Percentiles rank a stretch among this genome's conserved stretches.
Conservation (phyloP, 2,329 filamentous ascomycete genomes). For the Monilinia aucupariae region DNA sequence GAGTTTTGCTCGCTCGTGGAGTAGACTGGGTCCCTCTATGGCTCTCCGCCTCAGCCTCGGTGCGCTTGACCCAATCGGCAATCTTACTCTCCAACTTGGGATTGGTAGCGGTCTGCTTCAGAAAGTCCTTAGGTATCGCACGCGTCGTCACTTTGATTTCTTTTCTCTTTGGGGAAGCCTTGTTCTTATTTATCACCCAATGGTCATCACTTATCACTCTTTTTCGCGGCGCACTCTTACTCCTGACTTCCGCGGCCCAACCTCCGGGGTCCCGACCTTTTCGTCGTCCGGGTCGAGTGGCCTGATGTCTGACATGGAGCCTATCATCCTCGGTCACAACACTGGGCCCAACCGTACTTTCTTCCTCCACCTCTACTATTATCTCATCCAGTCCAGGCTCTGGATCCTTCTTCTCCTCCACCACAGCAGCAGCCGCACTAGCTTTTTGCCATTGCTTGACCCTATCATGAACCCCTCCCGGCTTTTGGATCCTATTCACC, state of each 20-base stretch:
- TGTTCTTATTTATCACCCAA: conserved; percentile 58
- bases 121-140: conserved; percentile 52
- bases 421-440: conserved; percentile 59
- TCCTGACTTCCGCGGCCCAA: conserved; percentile 21
- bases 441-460: conserved; percentile 81
- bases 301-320: conserved; percentile 41
- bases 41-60: conserved; percentile 14
- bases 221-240: conserved; percentile 61
- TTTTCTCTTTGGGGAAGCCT: conserved; percentile 41
- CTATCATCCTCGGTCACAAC: conserved; percentile 51
- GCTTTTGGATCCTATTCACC: conserved; percentile 56
- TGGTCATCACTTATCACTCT: conserved; percentile 89
- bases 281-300: conserved; percentile 20
- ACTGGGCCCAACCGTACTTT: conserved; percentile 41
- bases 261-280: conserved; percentile 34
- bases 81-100: conserved; percentile 55
- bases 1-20: neutral
- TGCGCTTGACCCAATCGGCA: conserved; percentile 50
- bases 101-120: conserved; percentile 48
- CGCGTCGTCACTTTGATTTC: conserved; percentile 12
- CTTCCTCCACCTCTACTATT: conserved; percentile 53
- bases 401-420: conserved; percentile 46
- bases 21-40: neutral
- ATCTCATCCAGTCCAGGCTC: conserved; percentile 55
- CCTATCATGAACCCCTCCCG: conserved; percentile 66